Evolutionary conservation across 1,284 basidiomycete species (phyloP).

Genomic region (Ganoderma boninense): DNA sequence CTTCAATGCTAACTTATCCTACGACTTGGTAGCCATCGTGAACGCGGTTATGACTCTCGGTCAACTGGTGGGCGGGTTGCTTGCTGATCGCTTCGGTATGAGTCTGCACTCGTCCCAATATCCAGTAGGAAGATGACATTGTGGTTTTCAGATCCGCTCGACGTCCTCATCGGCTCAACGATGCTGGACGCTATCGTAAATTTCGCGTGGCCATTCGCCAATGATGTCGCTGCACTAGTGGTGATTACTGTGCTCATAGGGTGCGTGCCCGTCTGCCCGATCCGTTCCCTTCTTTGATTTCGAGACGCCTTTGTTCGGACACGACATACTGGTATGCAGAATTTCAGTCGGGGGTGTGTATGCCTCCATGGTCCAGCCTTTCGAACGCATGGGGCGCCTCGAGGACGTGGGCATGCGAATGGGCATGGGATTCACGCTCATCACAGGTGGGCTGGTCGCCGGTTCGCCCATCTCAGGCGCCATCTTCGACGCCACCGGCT

Average conservation of each 20-base stretch:
- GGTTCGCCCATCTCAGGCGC: slow-evolving; percentile 64
- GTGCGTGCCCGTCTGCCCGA: neutral
- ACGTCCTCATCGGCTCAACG: slow-evolving; percentile 61
- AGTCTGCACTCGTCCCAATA: neutral
- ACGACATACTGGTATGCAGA: slow-evolving; percentile 54
- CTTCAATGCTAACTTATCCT: slow-evolving; percentile 44
- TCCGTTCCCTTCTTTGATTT: neutral
- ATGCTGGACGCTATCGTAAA: slow-evolving; percentile 56
- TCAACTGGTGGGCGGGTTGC: slow-evolving; percentile 46
- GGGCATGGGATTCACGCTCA: slow-evolving; percentile 59
- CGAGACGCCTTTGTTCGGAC: neutral
- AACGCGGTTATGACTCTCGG: slow-evolving; percentile 52
- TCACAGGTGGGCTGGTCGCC: slow-evolving; percentile 50
- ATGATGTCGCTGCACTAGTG: slow-evolving; percentile 47
- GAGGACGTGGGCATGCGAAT: slow-evolving; percentile 61
- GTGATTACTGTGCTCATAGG: slow-evolving; percentile 40
- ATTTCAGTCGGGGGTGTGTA: slow-evolving; percentile 62
- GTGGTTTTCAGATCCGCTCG: slow-evolving; percentile 52
- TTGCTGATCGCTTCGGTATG: slow-evolving; percentile 49
- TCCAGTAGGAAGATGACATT: neutral
- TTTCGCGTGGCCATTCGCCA: slow-evolving; percentile 63
- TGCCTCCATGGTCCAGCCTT: slow-evolving; percentile 59
- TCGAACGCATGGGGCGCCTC: slow-evolving; percentile 60
- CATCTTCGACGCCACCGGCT: slow-evolving; percentile 50
- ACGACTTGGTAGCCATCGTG: slow-evolving; percentile 54